Evolutionary conservation across 2,329 filamentous ascomycete genomes (phyloP).

Genomic region (Phialophora tarda): DNA sequence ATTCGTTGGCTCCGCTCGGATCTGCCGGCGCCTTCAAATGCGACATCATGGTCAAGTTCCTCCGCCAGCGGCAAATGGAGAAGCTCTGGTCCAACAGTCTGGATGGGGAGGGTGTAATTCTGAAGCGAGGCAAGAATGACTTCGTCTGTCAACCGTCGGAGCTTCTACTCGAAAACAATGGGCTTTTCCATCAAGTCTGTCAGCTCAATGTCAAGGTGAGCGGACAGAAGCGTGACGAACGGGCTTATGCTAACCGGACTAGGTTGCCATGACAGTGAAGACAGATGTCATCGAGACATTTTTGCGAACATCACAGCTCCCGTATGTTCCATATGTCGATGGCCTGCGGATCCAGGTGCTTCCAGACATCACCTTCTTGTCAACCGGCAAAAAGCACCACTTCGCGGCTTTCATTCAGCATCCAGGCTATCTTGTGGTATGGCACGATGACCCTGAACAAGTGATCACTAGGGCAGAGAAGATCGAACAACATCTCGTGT

Average conservation of each 20-base stretch:
- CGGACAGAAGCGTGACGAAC: neutral
- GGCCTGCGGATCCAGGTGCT: slow-evolving; percentile 68
- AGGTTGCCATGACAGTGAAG: slow-evolving; percentile 70
- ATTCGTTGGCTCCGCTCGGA: neutral
- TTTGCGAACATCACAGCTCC: slow-evolving; percentile 56
- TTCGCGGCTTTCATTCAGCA: slow-evolving; percentile 66
- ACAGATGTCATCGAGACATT: slow-evolving; percentile 68
- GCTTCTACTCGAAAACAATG: slow-evolving; percentile 52
- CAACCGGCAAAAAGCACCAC: slow-evolving; percentile 66
- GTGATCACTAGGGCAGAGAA: slow-evolving; percentile 59
- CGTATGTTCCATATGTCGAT: slow-evolving; percentile 60
- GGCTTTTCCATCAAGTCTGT: slow-evolving; percentile 45
- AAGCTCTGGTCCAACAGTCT: slow-evolving; percentile 19
- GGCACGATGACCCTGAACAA: slow-evolving; percentile 66
- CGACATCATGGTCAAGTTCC: slow-evolving; percentile 22
- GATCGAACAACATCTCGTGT: slow-evolving; percentile 52
- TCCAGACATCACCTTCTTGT: slow-evolving; percentile 61
- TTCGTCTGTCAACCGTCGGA: slow-evolving; percentile 59
- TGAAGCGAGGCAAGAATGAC: slow-evolving; percentile 57
- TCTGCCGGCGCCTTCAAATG: slow-evolving; percentile 13
- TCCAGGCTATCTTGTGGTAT: slow-evolving; percentile 60
- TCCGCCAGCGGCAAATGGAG: slow-evolving; percentile 25
- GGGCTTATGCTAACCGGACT: slow-evolving; percentile 54
- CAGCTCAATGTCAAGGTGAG: slow-evolving; percentile 42
- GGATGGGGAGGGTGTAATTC: slow-evolving; percentile 57